Percentiles rank a stretch among this genome's conserved stretches.
Conservation (phyloP, 495 filamentous ascomycete genomes). For the Halenospora varia region DNA sequence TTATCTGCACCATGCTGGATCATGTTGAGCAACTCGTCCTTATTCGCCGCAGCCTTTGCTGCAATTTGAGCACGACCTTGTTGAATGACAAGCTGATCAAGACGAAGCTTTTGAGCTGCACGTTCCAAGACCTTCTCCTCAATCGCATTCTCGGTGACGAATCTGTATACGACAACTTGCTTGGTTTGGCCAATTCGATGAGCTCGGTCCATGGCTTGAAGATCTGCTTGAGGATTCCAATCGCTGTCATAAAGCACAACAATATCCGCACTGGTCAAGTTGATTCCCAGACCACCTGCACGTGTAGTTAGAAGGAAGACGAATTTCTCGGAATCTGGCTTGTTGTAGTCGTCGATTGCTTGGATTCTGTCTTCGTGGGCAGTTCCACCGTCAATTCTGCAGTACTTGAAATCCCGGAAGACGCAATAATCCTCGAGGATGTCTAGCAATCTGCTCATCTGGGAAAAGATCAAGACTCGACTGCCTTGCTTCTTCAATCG, state of each 20-base stretch:
- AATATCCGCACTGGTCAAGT: slow-evolving; percentile 92
- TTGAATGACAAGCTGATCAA: slow-evolving; percentile 99
- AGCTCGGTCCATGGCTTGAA: slow-evolving; percentile 98
- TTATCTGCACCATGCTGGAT: slow-evolving; percentile 98
- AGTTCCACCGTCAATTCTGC: slow-evolving; percentile 95
- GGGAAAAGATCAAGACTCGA: slow-evolving; percentile 95
- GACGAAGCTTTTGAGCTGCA: slow-evolving; percentile 92
- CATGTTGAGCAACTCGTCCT: slow-evolving; percentile 95
- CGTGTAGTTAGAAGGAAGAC: slow-evolving; percentile 96
- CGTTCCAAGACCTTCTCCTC: slow-evolving; percentile 98
- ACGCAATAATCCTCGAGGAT: slow-evolving; percentile 99
- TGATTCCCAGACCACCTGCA: slow-evolving; percentile 97
- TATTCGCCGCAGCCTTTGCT: slow-evolving; percentile 79
- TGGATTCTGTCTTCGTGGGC: slow-evolving; percentile 97
- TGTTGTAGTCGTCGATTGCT: slow-evolving; percentile 98
- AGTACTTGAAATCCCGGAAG: slow-evolving; percentile 91
- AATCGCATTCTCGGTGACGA: slow-evolving; percentile 96
- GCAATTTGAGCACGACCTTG: slow-evolving; percentile 94
- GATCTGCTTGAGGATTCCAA: slow-evolving; percentile 98
- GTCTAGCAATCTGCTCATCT: slow-evolving; percentile 97
- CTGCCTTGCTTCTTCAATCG: slow-evolving; percentile 82
- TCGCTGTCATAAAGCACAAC: slow-evolving; percentile 98
- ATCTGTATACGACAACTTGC: slow-evolving; percentile 92
- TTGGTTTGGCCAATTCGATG: slow-evolving; percentile 99
- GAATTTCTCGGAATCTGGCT: slow-evolving; percentile 90